phyloP scores from a whole-genome alignment of 495 filamentous ascomycete species.

The Hyaloscypha finlandica region DNA sequence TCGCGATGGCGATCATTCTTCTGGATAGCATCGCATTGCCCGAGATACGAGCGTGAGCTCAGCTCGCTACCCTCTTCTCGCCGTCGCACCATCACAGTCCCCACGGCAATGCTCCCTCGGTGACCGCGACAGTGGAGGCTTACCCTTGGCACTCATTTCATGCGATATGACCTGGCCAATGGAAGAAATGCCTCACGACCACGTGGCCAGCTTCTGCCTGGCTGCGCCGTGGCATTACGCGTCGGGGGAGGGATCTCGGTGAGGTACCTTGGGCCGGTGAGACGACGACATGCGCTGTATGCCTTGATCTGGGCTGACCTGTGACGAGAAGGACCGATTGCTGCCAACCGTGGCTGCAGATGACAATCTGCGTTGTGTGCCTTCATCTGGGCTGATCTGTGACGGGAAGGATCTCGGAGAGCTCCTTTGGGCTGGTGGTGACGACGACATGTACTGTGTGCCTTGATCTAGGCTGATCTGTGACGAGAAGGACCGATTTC shows the following conservation, averaged over 20 bases:
- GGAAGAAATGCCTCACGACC: too few relatives aligned
- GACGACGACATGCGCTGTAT: too few relatives aligned
- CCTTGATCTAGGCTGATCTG: conserved; percentile 24
- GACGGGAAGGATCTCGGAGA: too few relatives aligned
- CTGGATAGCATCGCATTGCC: background rate
- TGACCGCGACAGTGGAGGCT: conserved; percentile 21
- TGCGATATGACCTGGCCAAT: too few relatives aligned
- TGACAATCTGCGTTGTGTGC: too few relatives aligned
- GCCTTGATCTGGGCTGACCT: too few relatives aligned
- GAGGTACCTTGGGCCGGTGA: background rate
- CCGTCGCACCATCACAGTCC: conserved; percentile 23
- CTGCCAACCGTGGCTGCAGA: too few relatives aligned
- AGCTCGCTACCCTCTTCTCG: conserved; percentile 24
- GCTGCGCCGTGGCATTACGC: conserved; percentile 21
- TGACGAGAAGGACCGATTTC: background rate
- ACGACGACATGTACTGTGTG: conserved; percentile 11
- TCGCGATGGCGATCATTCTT: conserved; percentile 21
- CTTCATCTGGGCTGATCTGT: too few relatives aligned
- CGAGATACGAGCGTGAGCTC: conserved; percentile 19
- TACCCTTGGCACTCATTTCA: background rate
- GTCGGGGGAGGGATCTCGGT: conserved; percentile 5
- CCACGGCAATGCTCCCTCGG: conserved; percentile 21
- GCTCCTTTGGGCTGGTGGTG: too few relatives aligned
- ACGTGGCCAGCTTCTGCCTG: conserved; percentile 13
- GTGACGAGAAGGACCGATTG: too few relatives aligned